A percentile compares a stretch with the other conserved stretches of the same genome.
These are phyloP conservation scores for Trifolium repens DNA, from an alignment of 306 rosid species.

Conservation along the genomic window DNA sequence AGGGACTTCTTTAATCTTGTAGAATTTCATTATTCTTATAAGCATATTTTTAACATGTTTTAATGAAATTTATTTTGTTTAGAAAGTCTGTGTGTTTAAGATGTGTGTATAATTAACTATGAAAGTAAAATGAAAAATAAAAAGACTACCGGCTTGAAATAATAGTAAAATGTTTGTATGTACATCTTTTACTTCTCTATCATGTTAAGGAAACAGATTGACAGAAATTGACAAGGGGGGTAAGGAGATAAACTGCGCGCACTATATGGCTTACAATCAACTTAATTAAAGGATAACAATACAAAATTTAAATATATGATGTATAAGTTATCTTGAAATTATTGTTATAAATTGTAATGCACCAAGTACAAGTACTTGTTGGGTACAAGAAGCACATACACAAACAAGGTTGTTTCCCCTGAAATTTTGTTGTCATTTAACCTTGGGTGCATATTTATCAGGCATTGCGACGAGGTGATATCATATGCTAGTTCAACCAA, in stretches of 20 bases:
- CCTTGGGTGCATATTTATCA: background rate
- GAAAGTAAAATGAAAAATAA: background rate
- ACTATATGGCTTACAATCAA: background rate
- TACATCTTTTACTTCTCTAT: constrained; percentile 19
- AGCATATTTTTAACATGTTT: constrained; percentile 20
- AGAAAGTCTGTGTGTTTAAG: background rate
- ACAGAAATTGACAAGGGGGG: background rate
- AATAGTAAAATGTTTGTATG: background rate
- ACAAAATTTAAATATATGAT: background rate
- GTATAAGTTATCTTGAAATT: background rate
- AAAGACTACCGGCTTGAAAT: background rate
- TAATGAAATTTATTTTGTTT: background rate
- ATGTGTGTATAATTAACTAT: background rate
- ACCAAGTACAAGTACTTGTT: background rate
- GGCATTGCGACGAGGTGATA: constrained; percentile 12
- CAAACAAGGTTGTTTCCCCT: background rate
- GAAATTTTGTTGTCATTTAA: background rate
- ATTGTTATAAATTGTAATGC: background rate
- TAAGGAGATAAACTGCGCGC: background rate
- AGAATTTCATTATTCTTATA: constrained; percentile 13
- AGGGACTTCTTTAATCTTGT: background rate
- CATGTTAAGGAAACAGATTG: constrained; percentile 1
- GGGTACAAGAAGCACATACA: background rate
- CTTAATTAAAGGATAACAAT: background rate
- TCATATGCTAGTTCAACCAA: constrained; percentile 10